phyloP scores from a whole-genome alignment of 2,329 filamentous ascomycete genomes.

The Cercospora brassicicola region DNA sequence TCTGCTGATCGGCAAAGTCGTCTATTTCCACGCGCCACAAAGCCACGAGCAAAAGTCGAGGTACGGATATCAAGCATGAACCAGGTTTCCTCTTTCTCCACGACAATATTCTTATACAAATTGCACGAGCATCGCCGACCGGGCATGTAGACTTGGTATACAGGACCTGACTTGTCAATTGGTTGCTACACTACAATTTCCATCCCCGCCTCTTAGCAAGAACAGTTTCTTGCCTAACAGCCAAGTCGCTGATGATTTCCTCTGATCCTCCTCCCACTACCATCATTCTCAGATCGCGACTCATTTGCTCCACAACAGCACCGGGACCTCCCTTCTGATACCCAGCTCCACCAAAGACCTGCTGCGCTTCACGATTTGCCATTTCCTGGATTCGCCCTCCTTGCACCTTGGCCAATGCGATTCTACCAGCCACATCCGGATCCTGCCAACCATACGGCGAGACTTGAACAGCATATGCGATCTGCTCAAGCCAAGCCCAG shows the following conservation, averaged over 20 bases:
- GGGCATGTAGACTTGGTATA: neutral
- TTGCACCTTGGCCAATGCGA: conserved; percentile 55
- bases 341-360: conserved; percentile 56
- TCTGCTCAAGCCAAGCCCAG: conserved; percentile 37
- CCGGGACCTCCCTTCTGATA: conserved; percentile 56
- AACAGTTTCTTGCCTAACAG: conserved; percentile 39
- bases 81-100: neutral
- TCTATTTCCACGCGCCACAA: neutral
- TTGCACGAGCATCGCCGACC: neutral
- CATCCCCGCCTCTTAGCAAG: conserved; percentile 44
- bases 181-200: conserved; percentile 42
- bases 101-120: neutral
- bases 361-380: conserved; percentile 57
- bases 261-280: conserved; percentile 41
- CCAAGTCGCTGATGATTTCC: conserved; percentile 40
- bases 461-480: conserved; percentile 37
- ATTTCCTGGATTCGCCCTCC: conserved; percentile 56
- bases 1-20: neutral
- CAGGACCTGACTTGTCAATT: neutral
- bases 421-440: conserved; percentile 52
- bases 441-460: conserved; percentile 35
- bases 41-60: neutral
- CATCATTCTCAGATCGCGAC: conserved; percentile 53
- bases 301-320: conserved; percentile 55
- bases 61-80: neutral